Conservation (phyloP, 768 basidiomycete species). For the Kwoniella bestiolae region DNA sequence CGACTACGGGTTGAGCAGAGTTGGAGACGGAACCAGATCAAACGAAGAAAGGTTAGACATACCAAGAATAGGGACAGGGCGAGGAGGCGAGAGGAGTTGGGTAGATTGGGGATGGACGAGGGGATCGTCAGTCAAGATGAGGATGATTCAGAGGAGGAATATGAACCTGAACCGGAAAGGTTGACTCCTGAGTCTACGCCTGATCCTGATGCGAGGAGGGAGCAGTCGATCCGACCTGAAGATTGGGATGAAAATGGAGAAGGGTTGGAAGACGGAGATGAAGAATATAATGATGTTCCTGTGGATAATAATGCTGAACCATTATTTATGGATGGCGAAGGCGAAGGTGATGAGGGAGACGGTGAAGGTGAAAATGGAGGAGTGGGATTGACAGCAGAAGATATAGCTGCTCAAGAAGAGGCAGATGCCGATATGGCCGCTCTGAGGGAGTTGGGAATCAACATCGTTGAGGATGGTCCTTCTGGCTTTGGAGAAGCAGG, state of each 20-base stretch:
- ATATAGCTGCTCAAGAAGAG: conserved; percentile 14
- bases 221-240: conserved; percentile 2
- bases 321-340: background rate
- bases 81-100: conserved; percentile 14
- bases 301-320: background rate
- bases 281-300: conserved; percentile 20
- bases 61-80: conserved; percentile 20
- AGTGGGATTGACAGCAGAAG: background rate
- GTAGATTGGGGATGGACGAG: conserved; percentile 13
- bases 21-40: conserved; percentile 19
- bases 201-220: conserved; percentile 25
- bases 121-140: conserved; percentile 31
- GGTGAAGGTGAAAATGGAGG: conserved; percentile 2
- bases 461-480: conserved; percentile 13
- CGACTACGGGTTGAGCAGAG: conserved; percentile 7
- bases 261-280: conserved; percentile 12
- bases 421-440: conserved; percentile 28
- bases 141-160: conserved; percentile 44
- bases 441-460: conserved; percentile 21
- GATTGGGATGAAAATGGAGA: conserved; percentile 12
- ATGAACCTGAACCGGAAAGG: conserved; percentile 37
- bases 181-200: conserved; percentile 37
- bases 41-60: conserved; percentile 19
- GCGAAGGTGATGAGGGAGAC: conserved; percentile 3
- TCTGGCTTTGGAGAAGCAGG: conserved; percentile 5